Evolutionary conservation across 2,329 filamentous ascomycete species (phyloP), one percentile per base, ranked within the genome.

Genomic region (Paracamarosporium sp.): DNA sequence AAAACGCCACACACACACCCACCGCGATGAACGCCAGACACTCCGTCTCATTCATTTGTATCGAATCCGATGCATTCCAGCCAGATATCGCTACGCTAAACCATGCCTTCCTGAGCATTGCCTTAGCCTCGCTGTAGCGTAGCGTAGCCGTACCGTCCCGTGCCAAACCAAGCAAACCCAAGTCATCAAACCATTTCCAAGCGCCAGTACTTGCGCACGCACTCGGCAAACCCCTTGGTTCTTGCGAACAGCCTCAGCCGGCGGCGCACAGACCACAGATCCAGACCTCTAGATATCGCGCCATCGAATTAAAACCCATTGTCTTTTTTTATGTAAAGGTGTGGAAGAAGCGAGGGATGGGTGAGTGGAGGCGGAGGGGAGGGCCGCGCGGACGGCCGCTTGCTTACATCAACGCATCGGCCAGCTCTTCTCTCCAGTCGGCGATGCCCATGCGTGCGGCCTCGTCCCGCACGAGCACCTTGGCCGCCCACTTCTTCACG

Each of bases 401-500:
- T 25, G 28, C 33, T 38, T 44, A 43, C 47, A 50, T 33, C 43
- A 46, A n/a, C 31, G 44, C 59, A 22, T 48, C 35, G 15, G 48
- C 57, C 41, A 73, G 33, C 52, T 61, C 64, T 33, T 35, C 58
- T 50, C 55, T 68, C 73, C 72, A 75, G 53, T 66, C 69, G 50
- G 55, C 67, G 9, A 78, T 50, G 60, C 68, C 75, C 8, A 59
- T 66, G 51, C 72, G 66, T 69, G 68, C 76, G 13, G 47, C 68
- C 22, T 30, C 52, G 13, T 67, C 63, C 56, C 55, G 65, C 22
- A 71, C 69, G 56, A 81, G 57, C 38, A 77, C 79, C 56, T 66
- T 66, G 3, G 66, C 71, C 56, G 79, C 74, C 69, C 78, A 80
- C 55, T 67, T 67, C 28, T 72, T 55, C 4, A 75, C 54, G 58